Conservation (phyloP, 75 land plant species). For the Chamaecyparis obtusa region DNA sequence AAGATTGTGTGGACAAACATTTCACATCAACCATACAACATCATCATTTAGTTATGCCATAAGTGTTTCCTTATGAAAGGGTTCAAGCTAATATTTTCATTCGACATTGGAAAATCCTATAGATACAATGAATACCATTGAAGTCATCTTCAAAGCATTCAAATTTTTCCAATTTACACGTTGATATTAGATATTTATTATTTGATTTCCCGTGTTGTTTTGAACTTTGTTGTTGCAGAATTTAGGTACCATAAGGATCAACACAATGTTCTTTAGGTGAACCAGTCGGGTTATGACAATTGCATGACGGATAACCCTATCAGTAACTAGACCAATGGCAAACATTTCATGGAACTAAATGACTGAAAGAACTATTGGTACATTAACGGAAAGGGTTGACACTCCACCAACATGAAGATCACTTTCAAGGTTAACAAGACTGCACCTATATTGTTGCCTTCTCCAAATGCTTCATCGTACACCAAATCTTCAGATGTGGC, state of each 20-base stretch:
- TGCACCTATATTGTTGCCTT: conserved; percentile 15
- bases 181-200: too few relatives aligned
- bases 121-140: too few relatives aligned
- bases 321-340: conserved; percentile 68
- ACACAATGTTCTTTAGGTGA: conserved; percentile 66
- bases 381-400: conserved; percentile 57
- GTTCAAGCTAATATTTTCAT: too few relatives aligned
- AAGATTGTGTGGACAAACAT: too few relatives aligned
- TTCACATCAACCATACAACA: too few relatives aligned
- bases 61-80: too few relatives aligned
- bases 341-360: conserved; percentile 50
- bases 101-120: too few relatives aligned
- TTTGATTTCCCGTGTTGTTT: not conserved
- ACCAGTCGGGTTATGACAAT: conserved; percentile 68
- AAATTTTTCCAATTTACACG: too few relatives aligned
- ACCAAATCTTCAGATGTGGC: not conserved
- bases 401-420: conserved; percentile 57
- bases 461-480: conserved; percentile 3
- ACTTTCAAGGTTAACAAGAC: conserved; percentile 39
- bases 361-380: conserved; percentile 49
- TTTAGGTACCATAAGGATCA: conserved; percentile 58
- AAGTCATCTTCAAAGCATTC: too few relatives aligned
- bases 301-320: conserved; percentile 45
- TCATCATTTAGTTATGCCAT: too few relatives aligned
- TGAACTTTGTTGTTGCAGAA: conserved; percentile 21